Conservation (phyloP, 2,329 filamentous ascomycete genomes). For the Boeremia lycopersici region DNA sequence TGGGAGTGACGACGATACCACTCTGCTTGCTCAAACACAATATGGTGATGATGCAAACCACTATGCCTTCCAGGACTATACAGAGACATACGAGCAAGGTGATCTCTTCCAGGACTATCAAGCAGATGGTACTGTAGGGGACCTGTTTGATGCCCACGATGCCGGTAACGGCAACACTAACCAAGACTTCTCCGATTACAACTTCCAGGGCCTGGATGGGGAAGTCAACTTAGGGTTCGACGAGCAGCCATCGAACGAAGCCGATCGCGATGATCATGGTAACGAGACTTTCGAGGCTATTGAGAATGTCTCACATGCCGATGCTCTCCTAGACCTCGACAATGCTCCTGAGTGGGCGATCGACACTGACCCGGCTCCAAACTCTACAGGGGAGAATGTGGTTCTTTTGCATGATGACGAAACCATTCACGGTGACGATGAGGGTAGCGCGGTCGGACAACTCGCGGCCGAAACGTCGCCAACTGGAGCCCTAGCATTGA, state of each 20-base stretch:
- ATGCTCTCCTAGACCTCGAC: constrained; percentile 30
- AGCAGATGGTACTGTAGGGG: constrained; percentile 19
- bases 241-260: constrained; percentile 13
- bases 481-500: constrained; percentile 33
- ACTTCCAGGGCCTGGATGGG: constrained; percentile 24
- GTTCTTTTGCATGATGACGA: constrained; percentile 19
- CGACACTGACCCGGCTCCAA: constrained; percentile 18
- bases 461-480: constrained; percentile 33
- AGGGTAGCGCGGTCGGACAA: constrained; percentile 33
- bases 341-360: constrained; percentile 25
- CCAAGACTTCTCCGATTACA: constrained; percentile 30
- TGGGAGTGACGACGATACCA: constrained; percentile 11
- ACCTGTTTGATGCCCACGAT: constrained; percentile 16
- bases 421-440: constrained; percentile 25
- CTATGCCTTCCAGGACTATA: constrained; percentile 27
- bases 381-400: constrained; percentile 14
- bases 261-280: constrained; percentile 10
- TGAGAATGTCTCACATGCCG: constrained; percentile 17
- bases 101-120: constrained; percentile 21
- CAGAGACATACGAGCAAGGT: constrained; percentile 19
- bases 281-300: constrained; percentile 15
- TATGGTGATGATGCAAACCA: constrained; percentile 19
- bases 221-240: constrained; percentile 21
- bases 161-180: constrained; percentile 28
- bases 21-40: constrained; percentile 16